phyloP scores from a whole-genome alignment of 225 moss, liverwort and hornwort genomes.

The Bryum argenteum region DNA sequence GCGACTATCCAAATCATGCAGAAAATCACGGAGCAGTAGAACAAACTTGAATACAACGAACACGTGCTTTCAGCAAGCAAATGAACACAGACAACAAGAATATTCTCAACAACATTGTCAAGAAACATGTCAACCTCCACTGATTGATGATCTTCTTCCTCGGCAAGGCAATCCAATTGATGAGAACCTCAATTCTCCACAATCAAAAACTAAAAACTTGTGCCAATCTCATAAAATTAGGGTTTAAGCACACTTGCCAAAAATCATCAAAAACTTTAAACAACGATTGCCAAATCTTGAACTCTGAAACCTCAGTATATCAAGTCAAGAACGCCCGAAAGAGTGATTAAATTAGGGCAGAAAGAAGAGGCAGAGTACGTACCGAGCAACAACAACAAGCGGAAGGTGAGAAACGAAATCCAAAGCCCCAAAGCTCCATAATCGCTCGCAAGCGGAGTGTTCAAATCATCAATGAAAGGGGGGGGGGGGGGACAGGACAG shows the following conservation, averaged over 20 bases:
- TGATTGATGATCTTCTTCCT: neutral
- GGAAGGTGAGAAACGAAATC: neutral
- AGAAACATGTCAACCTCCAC: neutral
- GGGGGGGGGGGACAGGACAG: too few species aligned
- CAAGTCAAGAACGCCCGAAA: conserved; percentile 1
- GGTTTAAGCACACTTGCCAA: conserved; percentile 1
- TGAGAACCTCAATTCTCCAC: neutral
- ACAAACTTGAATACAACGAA: too few species aligned
- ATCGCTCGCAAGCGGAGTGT: neutral
- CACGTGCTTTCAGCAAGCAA: too few species aligned
- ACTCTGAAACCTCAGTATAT: neutral
- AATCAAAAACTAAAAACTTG: neutral
- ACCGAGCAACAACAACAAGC: conserved; percentile 8
- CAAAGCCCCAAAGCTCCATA: conserved; percentile 36
- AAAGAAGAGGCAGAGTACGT: neutral
- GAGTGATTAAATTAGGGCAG: conserved; percentile 17
- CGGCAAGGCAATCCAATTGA: neutral
- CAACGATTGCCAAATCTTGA: neutral
- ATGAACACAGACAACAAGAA: neutral
- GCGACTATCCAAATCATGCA: neutral
- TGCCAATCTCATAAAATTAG: neutral
- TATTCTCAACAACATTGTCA: neutral
- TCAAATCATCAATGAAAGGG: neutral
- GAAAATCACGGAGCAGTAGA: neutral
- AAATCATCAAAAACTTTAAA: neutral